These are phyloP conservation scores for Terfezia claveryi DNA, from an alignment of 495 filamentous ascomycete genomes.

Conservation along the genomic window DNA sequence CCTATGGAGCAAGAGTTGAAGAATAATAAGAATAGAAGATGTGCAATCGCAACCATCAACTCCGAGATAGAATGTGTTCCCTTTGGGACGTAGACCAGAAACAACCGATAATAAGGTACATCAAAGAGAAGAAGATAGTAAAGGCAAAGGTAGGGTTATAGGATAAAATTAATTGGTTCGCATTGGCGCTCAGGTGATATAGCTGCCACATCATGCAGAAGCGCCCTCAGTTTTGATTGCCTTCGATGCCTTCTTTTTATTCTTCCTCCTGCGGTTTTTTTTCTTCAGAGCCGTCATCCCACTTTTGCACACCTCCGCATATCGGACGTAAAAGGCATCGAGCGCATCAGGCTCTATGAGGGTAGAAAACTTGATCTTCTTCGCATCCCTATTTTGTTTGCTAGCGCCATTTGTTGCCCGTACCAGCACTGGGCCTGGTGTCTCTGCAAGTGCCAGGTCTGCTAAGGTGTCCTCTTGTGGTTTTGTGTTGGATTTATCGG, in stretches of 20 bases:
- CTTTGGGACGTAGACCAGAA: too few relatives aligned
- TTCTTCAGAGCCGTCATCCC: conserved; percentile 82
- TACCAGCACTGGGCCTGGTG: conserved; percentile 50
- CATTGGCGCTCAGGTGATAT: too few relatives aligned
- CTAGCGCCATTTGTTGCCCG: conserved; percentile 63
- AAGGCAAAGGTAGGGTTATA: background rate
- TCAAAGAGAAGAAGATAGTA: background rate
- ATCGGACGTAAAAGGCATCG: conserved; percentile 59
- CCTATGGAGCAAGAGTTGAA: too few relatives aligned
- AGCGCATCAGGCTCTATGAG: conserved; percentile 52
- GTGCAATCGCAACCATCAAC: too few relatives aligned
- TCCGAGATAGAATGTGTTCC: too few relatives aligned
- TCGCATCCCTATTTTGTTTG: conserved; percentile 20
- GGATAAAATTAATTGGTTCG: background rate
- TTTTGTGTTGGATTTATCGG: conserved; percentile 7
- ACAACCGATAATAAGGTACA: too few relatives aligned
- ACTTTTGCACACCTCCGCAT: conserved; percentile 78
- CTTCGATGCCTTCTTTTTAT: conserved; percentile 47
- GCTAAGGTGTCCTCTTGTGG: conserved; percentile 25
- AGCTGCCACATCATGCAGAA: background rate
- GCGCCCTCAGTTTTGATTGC: background rate
- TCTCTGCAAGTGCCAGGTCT: conserved; percentile 29
- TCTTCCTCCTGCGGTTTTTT: conserved; percentile 65
- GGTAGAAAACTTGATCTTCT: conserved; percentile 66
- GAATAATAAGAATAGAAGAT: too few relatives aligned